phyloP scores from a whole-genome alignment of 495 filamentous ascomycete species.

The Aspergillus baeticus region DNA sequence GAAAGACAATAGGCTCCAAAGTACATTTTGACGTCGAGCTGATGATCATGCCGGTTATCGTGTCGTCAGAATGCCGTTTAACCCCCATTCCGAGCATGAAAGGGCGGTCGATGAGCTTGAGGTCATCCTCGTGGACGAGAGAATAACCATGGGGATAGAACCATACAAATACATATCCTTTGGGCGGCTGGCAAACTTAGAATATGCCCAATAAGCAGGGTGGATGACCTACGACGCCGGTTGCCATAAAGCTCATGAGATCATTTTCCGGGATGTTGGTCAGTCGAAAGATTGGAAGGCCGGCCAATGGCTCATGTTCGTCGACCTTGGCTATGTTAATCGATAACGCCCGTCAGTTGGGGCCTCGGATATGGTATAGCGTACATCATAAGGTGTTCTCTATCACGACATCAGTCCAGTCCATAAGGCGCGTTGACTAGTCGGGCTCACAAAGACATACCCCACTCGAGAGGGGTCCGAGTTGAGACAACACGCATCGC shows the following conservation, averaged over 20 bases:
- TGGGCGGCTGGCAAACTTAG: slow-evolving; percentile 29
- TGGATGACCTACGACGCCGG: slow-evolving; percentile 27
- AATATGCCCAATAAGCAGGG: neutral
- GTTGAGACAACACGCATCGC: slow-evolving; percentile 29
- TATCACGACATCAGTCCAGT: slow-evolving; percentile 14
- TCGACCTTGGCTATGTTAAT: slow-evolving; percentile 8
- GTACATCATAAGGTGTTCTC: slow-evolving; percentile 25
- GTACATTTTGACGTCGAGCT: slow-evolving; percentile 30
- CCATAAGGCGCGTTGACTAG: neutral
- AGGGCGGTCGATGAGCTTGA: slow-evolving; percentile 40
- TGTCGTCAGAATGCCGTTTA: slow-evolving; percentile 38
- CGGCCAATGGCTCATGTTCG: slow-evolving; percentile 17
- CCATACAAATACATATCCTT: slow-evolving; percentile 35
- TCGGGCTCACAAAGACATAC: slow-evolving; percentile 20
- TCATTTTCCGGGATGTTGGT: slow-evolving; percentile 22
- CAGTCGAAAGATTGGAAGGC: slow-evolving; percentile 12
- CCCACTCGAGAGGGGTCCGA: slow-evolving; percentile 28
- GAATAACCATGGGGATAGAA: slow-evolving; percentile 24
- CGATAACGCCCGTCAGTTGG: neutral
- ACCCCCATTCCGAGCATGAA: slow-evolving; percentile 43
- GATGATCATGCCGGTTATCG: slow-evolving; percentile 42
- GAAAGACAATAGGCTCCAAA: slow-evolving; percentile 33
- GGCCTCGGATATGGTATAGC: neutral
- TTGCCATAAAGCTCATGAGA: slow-evolving; percentile 25
- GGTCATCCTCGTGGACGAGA: slow-evolving; percentile 42